Base-by-base conservation (phyloP, 2,329 filamentous ascomycete species). In the Sarocladiaceae sp. region DNA sequence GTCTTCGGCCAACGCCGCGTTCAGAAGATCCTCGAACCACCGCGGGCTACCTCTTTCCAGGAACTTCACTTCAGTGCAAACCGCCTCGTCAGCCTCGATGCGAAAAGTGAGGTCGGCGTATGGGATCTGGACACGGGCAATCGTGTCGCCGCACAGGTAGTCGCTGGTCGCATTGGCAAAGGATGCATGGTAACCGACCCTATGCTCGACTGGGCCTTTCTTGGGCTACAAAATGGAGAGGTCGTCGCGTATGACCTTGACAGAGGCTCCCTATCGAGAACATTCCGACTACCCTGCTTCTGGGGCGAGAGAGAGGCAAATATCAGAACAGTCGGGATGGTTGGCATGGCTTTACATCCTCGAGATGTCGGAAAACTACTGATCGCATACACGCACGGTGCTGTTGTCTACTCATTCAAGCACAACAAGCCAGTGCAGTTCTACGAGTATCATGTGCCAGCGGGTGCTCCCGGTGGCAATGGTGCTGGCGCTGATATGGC, bases 191-290 rank as follows among this genome's bases (percentile, higher is more conserved):
- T 85, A 46, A 89, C 85, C 6, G 93, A 98, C 60, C 88, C 91
- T 1, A 87, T 88, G 67, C 72, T 98, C 48, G 93, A 98, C 62
- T 98, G 94, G 80, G 88, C 84, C 29, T 84, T 98, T 49, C 70
- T 97, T 34, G 93, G 89, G 11, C 69, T 89, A 50, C 80, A 86
- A 51, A 86, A 77, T 57, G 89, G 91, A 48, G 90, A 97, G 47
- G 73, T 97, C 10, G 74, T 91, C 48, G 88, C 88, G n/a, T 98
- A 91, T 60, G 93, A 98, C 61, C 72, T 98, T 45, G 93, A 97
- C 58, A 78, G 90, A 47, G 82, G 88, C 58, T 72, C 73, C 23
- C 67, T 93, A 48, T 66, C 66, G 4, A 63, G 88, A 12, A 79
- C 82, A 1, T 90, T 96, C 63, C 81, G 80, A 46, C 79, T 98